Evolutionary conservation across 1,284 basidiomycete genomes (phyloP), one percentile per base, ranked within the genome.

Genomic region (Sporisorium sorghi): DNA sequence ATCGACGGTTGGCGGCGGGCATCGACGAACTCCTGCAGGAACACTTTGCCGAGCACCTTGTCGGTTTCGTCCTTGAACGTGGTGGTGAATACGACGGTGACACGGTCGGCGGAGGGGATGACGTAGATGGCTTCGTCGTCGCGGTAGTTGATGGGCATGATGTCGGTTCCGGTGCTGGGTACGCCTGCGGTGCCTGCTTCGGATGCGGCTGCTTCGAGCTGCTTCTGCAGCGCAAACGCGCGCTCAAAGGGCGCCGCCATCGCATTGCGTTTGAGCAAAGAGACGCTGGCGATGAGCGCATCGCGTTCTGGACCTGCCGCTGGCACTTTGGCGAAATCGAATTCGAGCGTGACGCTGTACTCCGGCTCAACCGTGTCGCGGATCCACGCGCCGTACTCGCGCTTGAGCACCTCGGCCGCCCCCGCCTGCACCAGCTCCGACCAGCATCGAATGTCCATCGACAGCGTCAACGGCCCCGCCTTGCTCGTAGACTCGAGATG

Each of bases 11-110:
- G 90, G 69, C 94, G 89, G 62, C 96, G 89, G 10, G 97, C 96
- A 87, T 99, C 97, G 46, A 98, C 97, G 78, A 99, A 99, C 90
- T 99, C 97, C 88, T 99, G 97, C 66, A 99, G 87, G 87, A 99
- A 99, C 7, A 99, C 92, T 82, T 94, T 94, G 24, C 97, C 97
- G 84, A 94, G 93, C 54, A 98, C 93, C 59, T 94, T 90, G 86
- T 99, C 97, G 7, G 96, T 97, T 86, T 99, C 97, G 81, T 99
- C 97, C 80, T 92, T 89, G 87, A 99, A 99, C 47, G 94, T 89
- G 12, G 97, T 99, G 5, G 92, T 94, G 86, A 99, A 99, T 80
- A 98, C 93, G 62, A 98, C 93, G 0, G 97, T 99, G 53, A 99
- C 96, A 67, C 97, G 91, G 87, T 99, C 97, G 54, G 90, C 89